These are phyloP conservation scores for Vigna nakashimae DNA, from an alignment of 306 rosid genomes.

Conservation along the genomic window DNA sequence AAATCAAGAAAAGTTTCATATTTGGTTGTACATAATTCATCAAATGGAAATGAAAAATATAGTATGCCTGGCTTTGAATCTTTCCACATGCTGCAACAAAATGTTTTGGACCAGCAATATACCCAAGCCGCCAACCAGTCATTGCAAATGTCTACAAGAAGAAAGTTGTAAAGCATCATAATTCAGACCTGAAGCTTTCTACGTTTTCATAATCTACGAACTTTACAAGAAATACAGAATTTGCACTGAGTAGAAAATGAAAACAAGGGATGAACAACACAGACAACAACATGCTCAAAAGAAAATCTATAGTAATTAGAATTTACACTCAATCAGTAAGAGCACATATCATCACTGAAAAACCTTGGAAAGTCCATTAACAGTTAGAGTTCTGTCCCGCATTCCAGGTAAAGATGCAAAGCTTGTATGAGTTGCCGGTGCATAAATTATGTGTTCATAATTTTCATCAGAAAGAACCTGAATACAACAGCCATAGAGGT, in stretches of 20 bases:
- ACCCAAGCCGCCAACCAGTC: slow-evolving; percentile 97
- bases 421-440: slow-evolving; percentile 88
- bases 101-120: slow-evolving; percentile 83
- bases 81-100: slow-evolving; percentile 76
- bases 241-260: slow-evolving; percentile 25
- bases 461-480: slow-evolving; percentile 88
- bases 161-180: slow-evolving; percentile 44
- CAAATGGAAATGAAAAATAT: slow-evolving; percentile 8
- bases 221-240: slow-evolving; percentile 14
- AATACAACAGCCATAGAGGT: slow-evolving; percentile 29
- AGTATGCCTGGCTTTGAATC: slow-evolving; percentile 80
- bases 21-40: background rate
- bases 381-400: slow-evolving; percentile 89
- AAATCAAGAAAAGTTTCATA: slow-evolving; percentile 16
- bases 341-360: background rate
- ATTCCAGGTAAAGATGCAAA: slow-evolving; percentile 92
- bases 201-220: slow-evolving; percentile 7
- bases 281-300: slow-evolving; percentile 12
- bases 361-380: slow-evolving; percentile 92
- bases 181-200: background rate
- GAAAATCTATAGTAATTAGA: background rate
- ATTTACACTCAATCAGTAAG: background rate
- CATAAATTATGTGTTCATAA: slow-evolving; percentile 85
- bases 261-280: slow-evolving; percentile 10
- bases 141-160: slow-evolving; percentile 81